Conservation (phyloP, 192 early-diverging fungal species). For the Backusella mclennaniae region DNA sequence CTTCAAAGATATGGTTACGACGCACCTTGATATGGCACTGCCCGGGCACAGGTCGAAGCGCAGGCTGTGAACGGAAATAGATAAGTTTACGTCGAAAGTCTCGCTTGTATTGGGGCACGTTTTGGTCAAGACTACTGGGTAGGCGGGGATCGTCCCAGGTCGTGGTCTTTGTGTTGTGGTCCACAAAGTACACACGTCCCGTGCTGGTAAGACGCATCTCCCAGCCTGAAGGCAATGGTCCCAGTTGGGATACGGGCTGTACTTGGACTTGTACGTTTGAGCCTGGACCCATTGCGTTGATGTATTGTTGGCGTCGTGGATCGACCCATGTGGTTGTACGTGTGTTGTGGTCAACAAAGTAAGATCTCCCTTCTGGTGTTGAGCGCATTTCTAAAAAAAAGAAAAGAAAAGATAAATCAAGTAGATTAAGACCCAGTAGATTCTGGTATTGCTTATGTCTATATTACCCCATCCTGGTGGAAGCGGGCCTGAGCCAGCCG, state of each 20-base stretch:
- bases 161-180: conserved; percentile 97
- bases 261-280: conserved; percentile 64
- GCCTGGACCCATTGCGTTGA: conserved; percentile 51
- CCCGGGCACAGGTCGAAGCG: conserved; percentile 83
- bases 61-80: conserved; percentile 93
- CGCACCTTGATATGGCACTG: conserved; percentile 94
- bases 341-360: conserved; percentile 91
- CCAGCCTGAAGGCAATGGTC: conserved; percentile 95
- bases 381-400: conserved; percentile 58
- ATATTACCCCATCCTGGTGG: conserved; percentile 73
- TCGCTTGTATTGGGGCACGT: conserved; percentile 98
- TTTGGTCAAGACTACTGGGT: conserved; percentile 80
- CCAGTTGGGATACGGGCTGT: conserved; percentile 73
- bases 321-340: conserved; percentile 92
- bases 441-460: background rate
- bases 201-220: conserved; percentile 97
- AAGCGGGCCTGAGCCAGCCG: conserved; percentile 69
- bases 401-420: background rate
- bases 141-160: conserved; percentile 96
- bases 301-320: conserved; percentile 70
- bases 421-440: background rate
- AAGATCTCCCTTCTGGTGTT: conserved; percentile 75
- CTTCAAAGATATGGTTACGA: conserved; percentile 89
- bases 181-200: conserved; percentile 97
- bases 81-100: conserved; percentile 97